Evolutionary conservation across 2,329 filamentous ascomycete species (phyloP).

Genomic region (Annulohypoxylon truncatum): DNA sequence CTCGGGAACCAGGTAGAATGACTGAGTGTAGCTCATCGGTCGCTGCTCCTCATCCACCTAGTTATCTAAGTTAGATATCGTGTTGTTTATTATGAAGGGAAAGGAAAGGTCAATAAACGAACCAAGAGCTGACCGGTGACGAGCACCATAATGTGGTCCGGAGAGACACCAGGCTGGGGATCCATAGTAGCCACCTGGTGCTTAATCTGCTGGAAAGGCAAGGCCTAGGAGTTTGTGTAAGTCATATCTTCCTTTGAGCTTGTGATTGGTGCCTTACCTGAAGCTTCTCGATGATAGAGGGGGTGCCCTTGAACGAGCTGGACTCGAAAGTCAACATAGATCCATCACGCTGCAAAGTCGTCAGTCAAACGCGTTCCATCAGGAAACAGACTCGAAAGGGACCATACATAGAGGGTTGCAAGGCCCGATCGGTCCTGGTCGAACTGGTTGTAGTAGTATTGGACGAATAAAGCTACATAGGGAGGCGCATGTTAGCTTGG

Average conservation of each 20-base stretch:
- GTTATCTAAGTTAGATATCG: slow-evolving; percentile 15
- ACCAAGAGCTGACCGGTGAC: slow-evolving; percentile 86
- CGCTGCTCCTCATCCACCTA: slow-evolving; percentile 87
- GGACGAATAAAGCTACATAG: slow-evolving; percentile 81
- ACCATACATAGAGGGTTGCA: slow-evolving; percentile 81
- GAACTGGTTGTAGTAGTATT: slow-evolving; percentile 92
- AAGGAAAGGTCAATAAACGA: slow-evolving; percentile 7
- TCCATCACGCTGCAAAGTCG: slow-evolving; percentile 70
- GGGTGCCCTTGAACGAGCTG: slow-evolving; percentile 70
- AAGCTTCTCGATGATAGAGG: slow-evolving; percentile 82
- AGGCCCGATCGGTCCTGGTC: slow-evolving; percentile 76
- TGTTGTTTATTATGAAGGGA: not conserved
- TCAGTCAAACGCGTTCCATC: slow-evolving; percentile 27
- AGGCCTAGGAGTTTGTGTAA: slow-evolving; percentile 27
- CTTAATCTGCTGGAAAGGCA: slow-evolving; percentile 68
- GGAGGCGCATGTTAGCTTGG: slow-evolving; percentile 33
- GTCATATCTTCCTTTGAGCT: not conserved
- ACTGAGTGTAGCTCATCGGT: slow-evolving; percentile 91
- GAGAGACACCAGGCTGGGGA: slow-evolving; percentile 78
- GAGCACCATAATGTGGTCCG: slow-evolving; percentile 82
- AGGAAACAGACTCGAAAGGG: not conserved
- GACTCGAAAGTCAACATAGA: slow-evolving; percentile 97
- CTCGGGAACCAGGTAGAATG: slow-evolving; percentile 85
- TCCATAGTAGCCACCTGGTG: slow-evolving; percentile 84
- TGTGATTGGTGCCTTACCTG: slow-evolving; percentile 64